A percentile compares a stretch with the other conserved stretches of the same genome.
phyloP scores from a whole-genome alignment of 2,329 filamentous ascomycete genomes.

The Huntiella abstrusa region DNA sequence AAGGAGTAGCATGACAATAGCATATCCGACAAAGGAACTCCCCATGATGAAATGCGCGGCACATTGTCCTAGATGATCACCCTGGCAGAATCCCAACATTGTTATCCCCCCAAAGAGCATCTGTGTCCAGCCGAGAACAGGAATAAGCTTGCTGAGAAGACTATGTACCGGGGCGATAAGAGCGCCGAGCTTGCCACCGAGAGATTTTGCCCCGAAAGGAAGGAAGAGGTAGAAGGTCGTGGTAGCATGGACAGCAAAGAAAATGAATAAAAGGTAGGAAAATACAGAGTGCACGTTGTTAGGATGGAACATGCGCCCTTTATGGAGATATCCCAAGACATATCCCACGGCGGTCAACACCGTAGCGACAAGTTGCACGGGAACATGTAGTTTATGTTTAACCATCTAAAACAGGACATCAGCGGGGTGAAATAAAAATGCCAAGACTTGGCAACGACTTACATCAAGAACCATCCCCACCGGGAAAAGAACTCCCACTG shows the following conservation, averaged over 20 bases:
- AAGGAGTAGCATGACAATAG: slow-evolving; percentile 67
- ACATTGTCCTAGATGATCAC: slow-evolving; percentile 81
- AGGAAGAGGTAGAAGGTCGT: slow-evolving; percentile 77
- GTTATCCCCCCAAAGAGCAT: slow-evolving; percentile 95
- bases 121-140: slow-evolving; percentile 73
- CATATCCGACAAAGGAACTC: slow-evolving; percentile 86
- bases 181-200: slow-evolving; percentile 59
- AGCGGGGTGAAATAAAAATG: not conserved
- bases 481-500: slow-evolving; percentile 85
- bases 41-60: slow-evolving; percentile 98
- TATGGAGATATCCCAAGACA: slow-evolving; percentile 79
- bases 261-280: slow-evolving; percentile 60
- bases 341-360: slow-evolving; percentile 65
- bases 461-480: slow-evolving; percentile 89
- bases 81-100: slow-evolving; percentile 77
- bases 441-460: slow-evolving; percentile 20
- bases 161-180: slow-evolving; percentile 57
- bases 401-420: slow-evolving; percentile 40
- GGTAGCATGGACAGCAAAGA: slow-evolving; percentile 57
- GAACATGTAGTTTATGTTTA: slow-evolving; percentile 86
- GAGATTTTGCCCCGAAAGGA: slow-evolving; percentile 60
- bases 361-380: slow-evolving; percentile 59
- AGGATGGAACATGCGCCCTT: slow-evolving; percentile 64
- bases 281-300: slow-evolving; percentile 66
- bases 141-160: slow-evolving; percentile 71